Conservation (phyloP, 2,329 filamentous ascomycete genomes). For the Phialemoniopsis sp. region DNA sequence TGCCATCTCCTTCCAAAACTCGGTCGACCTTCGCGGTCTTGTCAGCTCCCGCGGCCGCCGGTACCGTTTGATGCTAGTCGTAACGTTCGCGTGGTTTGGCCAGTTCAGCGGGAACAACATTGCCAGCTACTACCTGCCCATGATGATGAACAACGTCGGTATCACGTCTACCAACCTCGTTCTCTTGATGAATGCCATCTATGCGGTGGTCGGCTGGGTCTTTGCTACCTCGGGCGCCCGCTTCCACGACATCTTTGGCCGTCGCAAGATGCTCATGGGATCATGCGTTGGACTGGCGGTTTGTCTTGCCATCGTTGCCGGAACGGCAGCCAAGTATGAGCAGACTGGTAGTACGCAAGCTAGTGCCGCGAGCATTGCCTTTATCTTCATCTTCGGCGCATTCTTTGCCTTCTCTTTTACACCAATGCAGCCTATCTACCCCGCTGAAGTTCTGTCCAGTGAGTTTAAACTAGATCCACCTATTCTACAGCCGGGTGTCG, state of each 20-base stretch:
- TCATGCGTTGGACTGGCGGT: conserved; percentile 18
- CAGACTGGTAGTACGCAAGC: no score
- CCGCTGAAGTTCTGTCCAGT: conserved; percentile 21
- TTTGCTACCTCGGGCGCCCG: no score
- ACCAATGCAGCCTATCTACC: conserved; percentile 30
- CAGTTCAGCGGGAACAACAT: conserved; percentile 37
- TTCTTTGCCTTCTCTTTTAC: conserved; percentile 18
- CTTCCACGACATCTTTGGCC: no score
- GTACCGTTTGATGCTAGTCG: conserved; percentile 35
- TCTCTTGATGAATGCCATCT: not conserved
- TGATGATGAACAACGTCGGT: conserved; percentile 21
- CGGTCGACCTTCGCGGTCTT: conserved; percentile 41
- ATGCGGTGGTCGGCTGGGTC: no score
- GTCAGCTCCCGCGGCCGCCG: conserved; percentile 30
- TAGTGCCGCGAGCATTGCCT: no score
- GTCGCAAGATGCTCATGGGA: no score
- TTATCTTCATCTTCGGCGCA: no score
- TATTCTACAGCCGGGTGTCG: no score
- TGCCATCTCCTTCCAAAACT: conserved; percentile 29
- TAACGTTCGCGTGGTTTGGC: conserved; percentile 36
- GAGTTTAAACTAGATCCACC: no score
- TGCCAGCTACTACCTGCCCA: conserved; percentile 42
- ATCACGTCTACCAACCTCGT: not conserved
- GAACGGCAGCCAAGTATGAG: conserved; percentile 39
- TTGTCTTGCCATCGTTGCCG: conserved; percentile 47